A percentile compares a stretch with the other conserved stretches of the same genome.
These are phyloP conservation scores for Verticillium tricorpus DNA, from an alignment of 2,329 filamentous ascomycete species.

Conservation along the genomic window DNA sequence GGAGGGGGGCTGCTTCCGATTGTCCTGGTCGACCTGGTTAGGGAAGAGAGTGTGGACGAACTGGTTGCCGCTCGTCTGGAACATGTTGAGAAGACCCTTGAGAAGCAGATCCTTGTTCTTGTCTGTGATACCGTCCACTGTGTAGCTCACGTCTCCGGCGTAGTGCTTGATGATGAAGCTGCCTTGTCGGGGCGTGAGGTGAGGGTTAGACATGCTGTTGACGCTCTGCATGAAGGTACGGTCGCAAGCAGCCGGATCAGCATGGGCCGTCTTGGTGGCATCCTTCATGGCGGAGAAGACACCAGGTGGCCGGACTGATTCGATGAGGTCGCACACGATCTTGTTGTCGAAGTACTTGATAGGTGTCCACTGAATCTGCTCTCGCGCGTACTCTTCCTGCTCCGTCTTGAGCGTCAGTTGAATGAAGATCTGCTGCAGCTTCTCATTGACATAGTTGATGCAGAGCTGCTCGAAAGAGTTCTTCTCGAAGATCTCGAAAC, in stretches of 20 bases:
- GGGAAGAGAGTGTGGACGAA: conserved; percentile 92
- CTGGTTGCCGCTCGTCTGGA: conserved; percentile 75
- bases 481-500: conserved; percentile 98
- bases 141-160: conserved; percentile 92
- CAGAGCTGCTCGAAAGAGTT: conserved; percentile 99
- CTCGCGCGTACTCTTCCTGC: conserved; percentile 92
- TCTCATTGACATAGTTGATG: conserved; percentile 99
- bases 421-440: conserved; percentile 98
- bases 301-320: conserved; percentile 83
- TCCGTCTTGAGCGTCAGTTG: conserved; percentile 94
- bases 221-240: conserved; percentile 92
- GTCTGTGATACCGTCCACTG: conserved; percentile 94
- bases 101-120: conserved; percentile 98
- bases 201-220: conserved; percentile 85
- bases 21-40: conserved; percentile 89
- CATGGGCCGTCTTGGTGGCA: conserved; percentile 96
- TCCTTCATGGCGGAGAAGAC: conserved; percentile 96
- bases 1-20: conserved; percentile 88
- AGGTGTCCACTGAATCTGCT: conserved; percentile 97
- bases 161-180: conserved; percentile 99
- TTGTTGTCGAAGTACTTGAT: conserved; percentile 99
- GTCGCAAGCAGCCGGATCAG: conserved; percentile 89
- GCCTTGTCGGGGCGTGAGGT: conserved; percentile 87
- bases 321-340: conserved; percentile 94
- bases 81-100: conserved; percentile 87